Evolutionary conservation across 2,329 filamentous ascomycete species (phyloP), one percentile per base, ranked within the genome.

Genomic region (Elsinoe perseae): DNA sequence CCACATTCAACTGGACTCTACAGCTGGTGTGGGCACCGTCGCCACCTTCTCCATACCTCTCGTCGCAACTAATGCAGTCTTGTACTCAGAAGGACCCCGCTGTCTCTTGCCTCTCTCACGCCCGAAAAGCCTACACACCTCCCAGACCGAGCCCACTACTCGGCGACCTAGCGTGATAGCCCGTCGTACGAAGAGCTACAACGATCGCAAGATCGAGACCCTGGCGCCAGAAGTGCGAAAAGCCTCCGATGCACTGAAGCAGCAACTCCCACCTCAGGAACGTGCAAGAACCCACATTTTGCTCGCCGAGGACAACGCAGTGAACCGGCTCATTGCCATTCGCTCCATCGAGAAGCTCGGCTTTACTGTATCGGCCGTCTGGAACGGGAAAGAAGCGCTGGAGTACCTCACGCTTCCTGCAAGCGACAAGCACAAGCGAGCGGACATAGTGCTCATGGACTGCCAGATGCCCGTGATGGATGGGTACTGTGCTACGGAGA

Each of bases 1-100:
- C 3, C 68, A 70, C 40, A 72, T 73, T 38, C 68, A 48, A n/a
- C 30, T 58, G n/a, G 57, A 55, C 18, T 58, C 57, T 4, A 16
- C 9, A 4, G 38, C 40, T 2, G 20, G 16, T 4, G 8, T 50
- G 5, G 57, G 57, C 2, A 56, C 52, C 8, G 32, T 28, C 18
- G 57, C 34, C 18, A 58, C 52, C 20, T 43, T 58, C 40, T 20
- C 20, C 23, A 23, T 58, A 2, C 57, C 57, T 12, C 36, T 50
- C 12, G n/a, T 12, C 8, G 20, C 46, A 12, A 36, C 14, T 2
- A 32, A 8, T 18, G 7, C 32, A 5, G 16, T 20, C 2, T 50
- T 43, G 10, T 18, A 42, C 18, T 34, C 43, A 4, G 53, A 56
- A 23, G 53, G 53, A n/a, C 53, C 53, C 4, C 38, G 53, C 18